Conservation (phyloP, 176 grass and related monocot species). For the Zoysia japonica region DNA sequence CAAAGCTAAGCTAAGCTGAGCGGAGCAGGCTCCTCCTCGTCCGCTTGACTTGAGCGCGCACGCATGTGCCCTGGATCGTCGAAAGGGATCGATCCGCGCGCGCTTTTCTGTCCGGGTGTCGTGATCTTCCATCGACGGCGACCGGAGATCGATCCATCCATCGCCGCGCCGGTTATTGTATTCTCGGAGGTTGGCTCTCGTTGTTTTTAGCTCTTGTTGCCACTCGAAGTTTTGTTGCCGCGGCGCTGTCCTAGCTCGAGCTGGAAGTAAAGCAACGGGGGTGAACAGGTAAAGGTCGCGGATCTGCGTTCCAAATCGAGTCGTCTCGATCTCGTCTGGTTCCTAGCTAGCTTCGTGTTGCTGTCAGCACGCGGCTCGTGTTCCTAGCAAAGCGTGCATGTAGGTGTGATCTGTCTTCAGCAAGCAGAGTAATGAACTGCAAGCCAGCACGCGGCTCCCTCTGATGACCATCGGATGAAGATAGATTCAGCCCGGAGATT, state of each 20-base stretch:
- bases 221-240: not conserved
- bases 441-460: too few species aligned
- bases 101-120: not conserved
- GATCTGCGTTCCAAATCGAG: too few species aligned
- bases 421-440: too few species aligned
- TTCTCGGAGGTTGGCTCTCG: conserved; percentile 13
- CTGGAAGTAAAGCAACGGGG: not conserved
- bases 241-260: not conserved
- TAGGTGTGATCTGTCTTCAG: too few species aligned
- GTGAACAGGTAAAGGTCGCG: not conserved
- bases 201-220: not conserved
- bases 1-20: conserved; percentile 38
- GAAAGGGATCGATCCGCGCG: not conserved
- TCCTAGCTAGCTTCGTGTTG: not conserved
- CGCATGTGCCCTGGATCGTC: not conserved
- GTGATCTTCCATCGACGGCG: conserved; percentile 25
- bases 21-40: not conserved
- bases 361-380: not conserved
- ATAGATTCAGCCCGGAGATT: too few species aligned
- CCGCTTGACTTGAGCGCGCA: conserved; percentile 4
- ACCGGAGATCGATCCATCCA: conserved; percentile 1
- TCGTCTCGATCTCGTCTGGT: not conserved
- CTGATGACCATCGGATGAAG: too few species aligned
- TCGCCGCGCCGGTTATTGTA: conserved; percentile 8
- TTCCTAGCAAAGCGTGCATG: too few species aligned